Percentiles rank a stretch among this genome's conserved stretches.
phyloP scores from a whole-genome alignment of 192 early-diverging fungal genomes.

The Dimargaris xerosporica region DNA sequence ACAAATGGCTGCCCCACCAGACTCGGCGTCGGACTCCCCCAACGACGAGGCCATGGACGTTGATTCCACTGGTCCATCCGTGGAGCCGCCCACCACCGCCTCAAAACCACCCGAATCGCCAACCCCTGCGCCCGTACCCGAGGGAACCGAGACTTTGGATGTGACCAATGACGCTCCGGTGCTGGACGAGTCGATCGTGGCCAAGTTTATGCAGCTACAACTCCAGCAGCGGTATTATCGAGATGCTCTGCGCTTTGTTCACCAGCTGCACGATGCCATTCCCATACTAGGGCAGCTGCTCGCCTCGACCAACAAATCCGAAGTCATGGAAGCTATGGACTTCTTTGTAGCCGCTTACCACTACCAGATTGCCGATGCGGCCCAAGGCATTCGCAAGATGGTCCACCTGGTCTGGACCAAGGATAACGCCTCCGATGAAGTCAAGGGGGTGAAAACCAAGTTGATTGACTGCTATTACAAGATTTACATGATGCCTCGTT shows the following conservation, averaged over 20 bases:
- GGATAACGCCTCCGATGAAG: slow-evolving; percentile 34
- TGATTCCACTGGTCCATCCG: not conserved
- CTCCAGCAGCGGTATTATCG: slow-evolving; percentile 61
- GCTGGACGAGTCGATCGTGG: slow-evolving; percentile 12
- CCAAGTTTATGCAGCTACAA: slow-evolving; percentile 32
- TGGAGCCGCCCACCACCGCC: not conserved
- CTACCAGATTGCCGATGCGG: slow-evolving; percentile 70
- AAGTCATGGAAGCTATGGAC: slow-evolving; percentile 92
- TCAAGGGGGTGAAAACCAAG: slow-evolving; percentile 51
- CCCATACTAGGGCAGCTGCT: slow-evolving; percentile 71
- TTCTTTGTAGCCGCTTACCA: slow-evolving; percentile 78
- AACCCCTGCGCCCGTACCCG: slow-evolving; percentile 2
- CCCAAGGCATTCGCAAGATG: slow-evolving; percentile 83
- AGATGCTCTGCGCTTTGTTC: slow-evolving; percentile 77
- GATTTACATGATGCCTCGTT: slow-evolving; percentile 53
- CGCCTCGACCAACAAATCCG: slow-evolving; percentile 74
- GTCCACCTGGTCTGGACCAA: slow-evolving; percentile 78
- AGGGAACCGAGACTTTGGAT: not conserved
- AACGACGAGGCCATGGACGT: not conserved
- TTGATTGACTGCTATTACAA: slow-evolving; percentile 63
- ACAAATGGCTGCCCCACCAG: not conserved
- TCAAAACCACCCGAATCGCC: not conserved
- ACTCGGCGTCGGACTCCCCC: not conserved
- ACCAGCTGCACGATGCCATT: slow-evolving; percentile 60
- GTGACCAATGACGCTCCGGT: not conserved